Conservation (phyloP, 352 stramenopile genomes). For the Stramenopiles sp. region DNA sequence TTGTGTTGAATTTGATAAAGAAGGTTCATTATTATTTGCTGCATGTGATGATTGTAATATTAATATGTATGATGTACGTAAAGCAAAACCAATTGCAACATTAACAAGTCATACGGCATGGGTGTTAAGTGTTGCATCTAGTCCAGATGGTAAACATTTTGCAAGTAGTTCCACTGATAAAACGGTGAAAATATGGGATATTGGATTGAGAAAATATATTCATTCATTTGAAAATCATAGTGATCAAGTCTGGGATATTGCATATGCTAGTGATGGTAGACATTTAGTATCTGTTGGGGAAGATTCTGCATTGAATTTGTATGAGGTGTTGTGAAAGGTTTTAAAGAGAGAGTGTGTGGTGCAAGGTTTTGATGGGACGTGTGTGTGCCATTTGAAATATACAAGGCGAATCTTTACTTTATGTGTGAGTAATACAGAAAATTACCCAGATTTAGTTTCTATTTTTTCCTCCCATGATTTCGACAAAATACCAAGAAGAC, state of each 20-base stretch:
- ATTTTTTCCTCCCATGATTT: no score
- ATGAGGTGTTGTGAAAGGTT: no score
- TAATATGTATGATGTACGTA: slow-evolving; percentile 51
- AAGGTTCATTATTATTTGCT: slow-evolving; percentile 53
- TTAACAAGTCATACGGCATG: not conserved
- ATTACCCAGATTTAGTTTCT: no score
- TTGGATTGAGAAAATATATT: slow-evolving; percentile 54
- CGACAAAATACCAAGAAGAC: no score
- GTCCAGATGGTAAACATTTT: slow-evolving; percentile 45
- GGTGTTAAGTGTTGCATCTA: not conserved
- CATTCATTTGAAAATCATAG: slow-evolving; percentile 66
- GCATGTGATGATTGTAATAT: slow-evolving; percentile 70
- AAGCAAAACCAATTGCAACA: not conserved
- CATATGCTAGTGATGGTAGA: slow-evolving; percentile 54
- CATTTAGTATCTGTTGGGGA: slow-evolving; percentile 61
- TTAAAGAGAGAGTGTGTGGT: no score
- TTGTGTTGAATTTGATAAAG: slow-evolving; percentile 48
- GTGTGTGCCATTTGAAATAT: no score
- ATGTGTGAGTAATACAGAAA: no score
- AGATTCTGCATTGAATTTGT: slow-evolving; percentile 60
- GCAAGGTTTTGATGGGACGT: no score
- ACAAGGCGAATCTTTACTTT: no score
- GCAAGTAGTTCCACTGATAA: slow-evolving; percentile 34
- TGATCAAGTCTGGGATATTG: slow-evolving; percentile 68
- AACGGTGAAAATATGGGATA: slow-evolving; percentile 73